Base-by-base conservation (phyloP, 345 rosid species). In the Hibiscus syriacus region DNA sequence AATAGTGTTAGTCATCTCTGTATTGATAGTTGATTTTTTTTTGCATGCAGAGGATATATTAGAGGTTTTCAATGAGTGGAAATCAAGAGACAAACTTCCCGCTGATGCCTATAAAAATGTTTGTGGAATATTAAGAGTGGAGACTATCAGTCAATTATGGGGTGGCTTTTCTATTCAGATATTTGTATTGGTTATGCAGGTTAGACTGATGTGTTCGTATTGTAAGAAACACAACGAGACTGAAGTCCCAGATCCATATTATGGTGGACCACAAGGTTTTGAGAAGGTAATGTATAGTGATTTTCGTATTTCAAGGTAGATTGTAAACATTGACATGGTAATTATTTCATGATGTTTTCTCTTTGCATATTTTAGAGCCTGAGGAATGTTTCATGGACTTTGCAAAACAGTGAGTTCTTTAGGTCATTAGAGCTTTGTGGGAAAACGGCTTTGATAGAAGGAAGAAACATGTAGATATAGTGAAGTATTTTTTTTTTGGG, bases 261-360 rank as follows among this genome's bases (percentile, higher is more conserved):
- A 84, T 52, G 97, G 97, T 55, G 99, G 99, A 71, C 80, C 94
- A 11, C 91, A 89, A 79, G 95, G 97, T 70, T 94, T 94, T 70
- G 97, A 90, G 79, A 94, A 86, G 96, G 97, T 94, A 83, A 65
- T 38, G 8, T 25, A 41, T 34, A 12, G 53, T 4, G n/a, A n/a
- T 3, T n/a, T 20, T 58, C 22, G 5, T n/a, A n/a, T n/a, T n/a
- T n/a, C n/a, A n/a, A 22, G 29, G 46, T 43, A 25, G 55, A 58
- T 49, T 27, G 6, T 13, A 11, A 62, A 41, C n/a, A n/a, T n/a
- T n/a, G n/a, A n/a, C n/a, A n/a, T n/a, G n/a, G 52, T 5, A 62
- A 6, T 23, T 27, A 36, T 0, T 36, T 60, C 45, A 36, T 4
- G 0, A 20, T 13, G 8, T 19, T 34, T 19, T 34, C 46, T 17